A percentile compares a stretch with the other conserved stretches of the same genome.
Conservation (phyloP, 345 rosid species). For the Brassica juncea region DNA sequence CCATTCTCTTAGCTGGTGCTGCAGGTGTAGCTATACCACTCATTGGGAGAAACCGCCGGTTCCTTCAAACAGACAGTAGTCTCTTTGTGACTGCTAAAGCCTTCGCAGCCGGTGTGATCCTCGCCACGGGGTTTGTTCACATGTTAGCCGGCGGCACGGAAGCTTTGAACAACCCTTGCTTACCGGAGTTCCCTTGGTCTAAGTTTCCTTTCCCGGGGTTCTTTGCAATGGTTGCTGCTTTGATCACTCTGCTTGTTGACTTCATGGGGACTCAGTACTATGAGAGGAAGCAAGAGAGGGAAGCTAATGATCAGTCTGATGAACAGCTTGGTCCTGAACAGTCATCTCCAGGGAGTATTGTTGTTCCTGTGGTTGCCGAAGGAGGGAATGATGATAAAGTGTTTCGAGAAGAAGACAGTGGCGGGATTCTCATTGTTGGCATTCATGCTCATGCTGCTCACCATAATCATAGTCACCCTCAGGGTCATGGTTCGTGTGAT, state of each 20-base stretch:
- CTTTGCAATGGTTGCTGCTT: conserved; percentile 79
- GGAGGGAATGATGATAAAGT: conserved; percentile 47
- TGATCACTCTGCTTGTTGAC: conserved; percentile 71
- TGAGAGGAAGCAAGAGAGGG: conserved; percentile 71
- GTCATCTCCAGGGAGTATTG: conserved; percentile 35
- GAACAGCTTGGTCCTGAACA: conserved; percentile 38
- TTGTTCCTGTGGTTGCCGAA: conserved; percentile 35
- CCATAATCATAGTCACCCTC: too few relatives aligned
- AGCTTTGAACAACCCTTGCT: not conserved
- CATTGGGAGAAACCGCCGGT: too few relatives aligned
- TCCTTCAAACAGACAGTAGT: too few relatives aligned
- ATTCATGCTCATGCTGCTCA: too few relatives aligned
- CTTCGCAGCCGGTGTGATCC: too few relatives aligned
- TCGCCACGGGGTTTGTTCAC: too few relatives aligned
- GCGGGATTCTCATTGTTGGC: too few relatives aligned
- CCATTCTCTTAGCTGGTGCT: conserved; percentile 46
- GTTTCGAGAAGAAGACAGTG: conserved; percentile 71
- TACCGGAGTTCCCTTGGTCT: conserved; percentile 69
- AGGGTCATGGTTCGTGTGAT: too few relatives aligned
- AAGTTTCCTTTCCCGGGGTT: conserved; percentile 90
- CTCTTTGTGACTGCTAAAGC: too few relatives aligned
- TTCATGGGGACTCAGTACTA: conserved; percentile 88
- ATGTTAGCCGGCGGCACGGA: too few relatives aligned
- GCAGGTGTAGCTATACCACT: too few relatives aligned
- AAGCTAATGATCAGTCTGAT: conserved; percentile 25